Evolutionary conservation across 2,329 filamentous ascomycete genomes (phyloP), one percentile per base, ranked within the genome.

Genomic region (Furcasterigmium furcatum): DNA sequence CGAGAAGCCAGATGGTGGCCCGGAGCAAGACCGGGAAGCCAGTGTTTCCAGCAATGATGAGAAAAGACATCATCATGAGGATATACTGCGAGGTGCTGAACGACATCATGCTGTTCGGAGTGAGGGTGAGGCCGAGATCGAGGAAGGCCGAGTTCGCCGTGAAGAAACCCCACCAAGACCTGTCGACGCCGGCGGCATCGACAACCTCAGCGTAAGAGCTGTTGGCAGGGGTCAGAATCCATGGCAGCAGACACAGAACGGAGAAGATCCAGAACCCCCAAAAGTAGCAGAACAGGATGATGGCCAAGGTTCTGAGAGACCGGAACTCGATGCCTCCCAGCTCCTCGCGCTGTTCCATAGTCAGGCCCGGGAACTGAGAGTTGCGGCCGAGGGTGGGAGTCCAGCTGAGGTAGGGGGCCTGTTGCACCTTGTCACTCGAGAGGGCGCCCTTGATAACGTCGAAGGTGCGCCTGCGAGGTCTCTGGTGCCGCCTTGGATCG

Each of bases 301-400:
- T 62, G 2, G 88, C 88, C 40, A 99, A 70, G 3, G 90, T 89
- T 64, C 96, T 95, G 49, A 99, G 65, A 0, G 92, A 88, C 6
- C 94, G 85, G 60, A 99, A 99, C 64, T 99, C 94, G 52, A 99
- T 96, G 18, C 94, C 94, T 10, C 94, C 94, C 3, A 99, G 71
- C 65, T 99, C 94, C 61, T 99, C 91, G 53, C 94, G 82, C 66
- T 99, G 91, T 52, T 94, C 90, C 54, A 95, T 87, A 0, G 87
- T 88, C 52, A 99, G 67, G 54, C 91, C 89, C 12, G 94, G 78
- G 59, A 97, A 99, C 30, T 88, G 86, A 10, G 92, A 97, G 63
- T 99, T 99, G 51, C 94, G 84, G 20, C 87, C 92, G 44, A 96
- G 80, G 0, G 94, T 99, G 3, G 94, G 90, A 48, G 91, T 85